Conservation (phyloP, 441 rosid genomes). For the Gossypium davidsonii region DNA sequence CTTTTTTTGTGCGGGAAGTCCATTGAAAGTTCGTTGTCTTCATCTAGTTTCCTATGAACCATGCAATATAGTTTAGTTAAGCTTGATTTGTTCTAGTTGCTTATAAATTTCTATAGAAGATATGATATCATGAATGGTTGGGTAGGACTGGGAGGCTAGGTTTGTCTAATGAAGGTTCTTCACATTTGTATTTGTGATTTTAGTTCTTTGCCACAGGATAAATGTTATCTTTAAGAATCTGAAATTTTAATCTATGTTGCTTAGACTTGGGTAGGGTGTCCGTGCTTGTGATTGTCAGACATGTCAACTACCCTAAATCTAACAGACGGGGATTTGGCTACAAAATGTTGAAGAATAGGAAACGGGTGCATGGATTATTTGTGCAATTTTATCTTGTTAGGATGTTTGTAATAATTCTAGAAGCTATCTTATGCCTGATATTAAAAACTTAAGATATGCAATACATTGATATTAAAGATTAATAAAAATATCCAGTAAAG, state of each 20-base stretch:
- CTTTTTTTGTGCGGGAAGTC: background rate
- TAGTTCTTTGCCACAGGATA: background rate
- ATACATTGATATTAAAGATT: background rate
- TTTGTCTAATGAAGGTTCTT: conserved; percentile 1
- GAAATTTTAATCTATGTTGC: background rate
- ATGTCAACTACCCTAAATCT: background rate
- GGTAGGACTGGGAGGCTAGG: background rate
- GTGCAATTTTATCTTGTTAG: background rate
- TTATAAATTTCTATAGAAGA: background rate
- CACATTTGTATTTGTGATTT: background rate
- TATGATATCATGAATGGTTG: background rate
- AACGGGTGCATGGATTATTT: background rate
- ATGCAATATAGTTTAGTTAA: background rate
- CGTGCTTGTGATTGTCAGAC: background rate
- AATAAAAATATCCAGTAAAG: background rate
- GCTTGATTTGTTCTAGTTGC: background rate
- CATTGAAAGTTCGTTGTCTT: background rate
- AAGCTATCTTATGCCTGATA: background rate
- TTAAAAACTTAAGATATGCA: background rate
- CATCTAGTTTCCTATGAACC: background rate
- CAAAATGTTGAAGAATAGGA: background rate
- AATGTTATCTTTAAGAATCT: background rate
- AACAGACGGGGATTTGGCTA: background rate
- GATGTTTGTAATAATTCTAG: background rate
- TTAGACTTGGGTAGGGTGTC: background rate